Conservation (phyloP, 2,329 filamentous ascomycete genomes). For the Davidsoniella virescens region DNA sequence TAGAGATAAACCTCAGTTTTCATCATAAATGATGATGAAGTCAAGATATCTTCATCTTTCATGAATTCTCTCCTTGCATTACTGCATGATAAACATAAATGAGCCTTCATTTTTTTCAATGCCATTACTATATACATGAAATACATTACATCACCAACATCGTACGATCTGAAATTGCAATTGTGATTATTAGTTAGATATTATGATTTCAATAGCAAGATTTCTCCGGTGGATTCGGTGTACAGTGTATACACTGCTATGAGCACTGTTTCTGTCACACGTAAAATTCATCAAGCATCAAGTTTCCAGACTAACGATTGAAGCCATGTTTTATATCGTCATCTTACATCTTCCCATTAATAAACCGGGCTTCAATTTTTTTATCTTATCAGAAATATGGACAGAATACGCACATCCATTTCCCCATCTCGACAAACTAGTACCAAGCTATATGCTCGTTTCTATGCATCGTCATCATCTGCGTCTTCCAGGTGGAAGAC, state of each 20-base stretch:
- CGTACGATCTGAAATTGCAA: too few relatives aligned
- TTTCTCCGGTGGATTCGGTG: too few relatives aligned
- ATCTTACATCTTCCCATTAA: too few relatives aligned
- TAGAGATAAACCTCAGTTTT: neutral
- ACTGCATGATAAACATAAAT: neutral
- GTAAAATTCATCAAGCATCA: too few relatives aligned
- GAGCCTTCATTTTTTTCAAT: neutral
- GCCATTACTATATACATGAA: neutral
- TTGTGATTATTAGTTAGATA: too few relatives aligned
- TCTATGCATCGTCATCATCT: conserved; percentile 9
- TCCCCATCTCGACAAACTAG: neutral
- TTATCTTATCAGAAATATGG: neutral
- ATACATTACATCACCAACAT: too few relatives aligned
- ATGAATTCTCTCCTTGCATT: neutral
- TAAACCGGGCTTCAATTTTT: neutral
- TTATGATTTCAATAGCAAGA: too few relatives aligned
- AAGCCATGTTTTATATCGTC: too few relatives aligned
- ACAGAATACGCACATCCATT: neutral
- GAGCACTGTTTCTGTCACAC: too few relatives aligned
- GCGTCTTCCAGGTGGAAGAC: conserved; percentile 51
- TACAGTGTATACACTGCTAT: too few relatives aligned
- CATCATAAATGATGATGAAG: neutral
- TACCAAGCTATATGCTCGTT: neutral
- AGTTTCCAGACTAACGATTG: too few relatives aligned
- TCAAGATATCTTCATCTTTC: neutral